Evolutionary conservation across 129 eudicot genomes (phyloP).

Genomic region (Flaveria linearis): DNA sequence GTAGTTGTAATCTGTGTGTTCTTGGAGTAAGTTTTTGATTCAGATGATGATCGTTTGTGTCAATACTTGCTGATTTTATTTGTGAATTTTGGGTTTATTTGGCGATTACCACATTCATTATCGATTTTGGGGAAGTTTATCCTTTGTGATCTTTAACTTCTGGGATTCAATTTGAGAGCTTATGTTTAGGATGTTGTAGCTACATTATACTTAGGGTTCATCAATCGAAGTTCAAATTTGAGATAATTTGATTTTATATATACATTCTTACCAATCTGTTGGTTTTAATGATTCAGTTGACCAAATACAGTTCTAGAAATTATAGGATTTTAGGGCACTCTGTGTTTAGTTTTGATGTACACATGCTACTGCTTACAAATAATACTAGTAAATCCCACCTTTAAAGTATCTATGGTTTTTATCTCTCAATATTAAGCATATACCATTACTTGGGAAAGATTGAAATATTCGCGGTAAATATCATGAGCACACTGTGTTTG

Average conservation of each 20-base stretch:
- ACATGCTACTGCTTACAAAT: slow-evolving; percentile 14
- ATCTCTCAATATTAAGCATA: not conserved
- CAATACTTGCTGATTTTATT: not conserved
- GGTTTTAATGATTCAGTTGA: slow-evolving; percentile 23
- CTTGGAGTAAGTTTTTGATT: slow-evolving; percentile 8
- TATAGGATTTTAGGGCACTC: not conserved
- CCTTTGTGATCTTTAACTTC: not conserved
- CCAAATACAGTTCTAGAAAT: slow-evolving; percentile 11
- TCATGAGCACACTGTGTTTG: not conserved
- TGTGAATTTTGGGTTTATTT: not conserved
- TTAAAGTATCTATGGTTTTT: not conserved
- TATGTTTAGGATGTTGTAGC: slow-evolving; percentile 20
- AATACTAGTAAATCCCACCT: not conserved
- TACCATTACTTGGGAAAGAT: not conserved
- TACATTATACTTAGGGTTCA: slow-evolving; percentile 35
- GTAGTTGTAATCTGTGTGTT: not conserved
- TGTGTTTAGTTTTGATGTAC: slow-evolving; percentile 9
- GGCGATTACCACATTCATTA: not conserved
- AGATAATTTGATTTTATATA: not conserved
- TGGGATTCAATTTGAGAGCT: slow-evolving; percentile 7
- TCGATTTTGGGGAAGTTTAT: not conserved
- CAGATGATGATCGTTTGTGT: slow-evolving; percentile 1
- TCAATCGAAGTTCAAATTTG: slow-evolving; percentile 19
- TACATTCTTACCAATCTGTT: not conserved
- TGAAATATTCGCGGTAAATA: not conserved